Percentiles rank a stretch among this genome's conserved stretches.
Evolutionary conservation across 257 asterid species (phyloP).

Genomic region (Penstemon davidsonii): DNA sequence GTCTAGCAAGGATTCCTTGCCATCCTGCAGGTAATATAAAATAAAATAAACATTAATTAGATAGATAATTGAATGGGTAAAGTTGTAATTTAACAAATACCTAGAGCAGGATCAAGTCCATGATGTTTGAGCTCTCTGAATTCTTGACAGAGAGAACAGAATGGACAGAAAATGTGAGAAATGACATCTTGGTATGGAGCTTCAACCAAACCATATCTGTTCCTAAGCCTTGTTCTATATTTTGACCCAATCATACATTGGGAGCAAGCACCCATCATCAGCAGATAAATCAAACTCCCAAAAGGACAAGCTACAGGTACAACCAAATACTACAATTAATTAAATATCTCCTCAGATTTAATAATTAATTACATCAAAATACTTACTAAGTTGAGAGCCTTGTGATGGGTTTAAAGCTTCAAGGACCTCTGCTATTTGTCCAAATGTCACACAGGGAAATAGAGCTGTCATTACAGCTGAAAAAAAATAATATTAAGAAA

Average conservation of each 20-base stretch:
- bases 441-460: constrained; percentile 39
- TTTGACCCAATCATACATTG: constrained; percentile 49
- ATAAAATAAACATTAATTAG: no score
- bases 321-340: not conserved
- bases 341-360: no score
- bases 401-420: constrained; percentile 28
- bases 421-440: constrained; percentile 45
- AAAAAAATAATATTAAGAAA: not conserved
- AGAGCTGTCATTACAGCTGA: constrained; percentile 29
- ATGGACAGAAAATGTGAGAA: constrained; percentile 46
- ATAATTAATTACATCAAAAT: not conserved
- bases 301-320: constrained; percentile 38
- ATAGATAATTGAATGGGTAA: no score
- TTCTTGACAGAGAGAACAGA: constrained; percentile 57
- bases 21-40: constrained; percentile 39
- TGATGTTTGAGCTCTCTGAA: constrained; percentile 47
- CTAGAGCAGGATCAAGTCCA: constrained; percentile 48
- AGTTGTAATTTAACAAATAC: constrained; percentile 15
- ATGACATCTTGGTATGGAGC: constrained; percentile 47
- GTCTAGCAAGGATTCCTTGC: constrained; percentile 48
- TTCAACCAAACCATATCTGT: constrained; percentile 43
- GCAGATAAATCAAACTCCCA: constrained; percentile 40
- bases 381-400: constrained; percentile 29
- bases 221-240: constrained; percentile 44
- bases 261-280: constrained; percentile 42